Percentiles rank a stretch among this genome's conserved stretches.
phyloP scores from a whole-genome alignment of 2,329 filamentous ascomycete species.

The Harringtonia lauricola region DNA sequence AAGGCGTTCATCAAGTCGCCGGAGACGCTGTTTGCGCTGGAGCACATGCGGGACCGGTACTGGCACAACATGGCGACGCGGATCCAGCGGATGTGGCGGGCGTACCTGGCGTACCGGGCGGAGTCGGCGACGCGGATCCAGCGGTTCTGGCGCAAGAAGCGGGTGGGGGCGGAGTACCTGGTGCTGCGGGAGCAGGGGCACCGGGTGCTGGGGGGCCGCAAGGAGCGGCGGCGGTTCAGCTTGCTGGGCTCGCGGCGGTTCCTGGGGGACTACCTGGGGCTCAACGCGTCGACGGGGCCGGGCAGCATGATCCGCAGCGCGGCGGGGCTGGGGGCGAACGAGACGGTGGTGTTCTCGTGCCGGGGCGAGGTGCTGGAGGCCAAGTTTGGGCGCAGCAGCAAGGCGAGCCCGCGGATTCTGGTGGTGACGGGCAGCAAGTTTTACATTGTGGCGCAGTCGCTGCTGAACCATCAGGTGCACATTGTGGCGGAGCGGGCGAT shows the following conservation, averaged over 20 bases:
- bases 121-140: constrained; percentile 93
- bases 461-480: constrained; percentile 71
- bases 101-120: constrained; percentile 82
- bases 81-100: constrained; percentile 95
- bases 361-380: constrained; percentile 82
- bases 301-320: constrained; percentile 71
- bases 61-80: constrained; percentile 99
- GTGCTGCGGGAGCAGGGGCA: constrained; percentile 84
- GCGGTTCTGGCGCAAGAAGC: constrained; percentile 89
- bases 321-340: constrained; percentile 59
- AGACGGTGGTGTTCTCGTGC: constrained; percentile 79
- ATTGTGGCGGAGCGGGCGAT: constrained; percentile 76
- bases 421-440: constrained; percentile 78
- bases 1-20: constrained; percentile 98
- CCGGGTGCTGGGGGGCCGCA: constrained; percentile 67
- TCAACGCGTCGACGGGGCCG: constrained; percentile 68
- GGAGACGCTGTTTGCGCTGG: constrained; percentile 89
- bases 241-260: constrained; percentile 84
- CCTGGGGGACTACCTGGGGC: constrained; percentile 86
- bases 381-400: constrained; percentile 94
- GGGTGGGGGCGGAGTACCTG: constrained; percentile 79
- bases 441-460: constrained; percentile 76
- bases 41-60: constrained; percentile 95
- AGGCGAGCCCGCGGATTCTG: constrained; percentile 75
- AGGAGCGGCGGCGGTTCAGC: constrained; percentile 86